phyloP scores from a whole-genome alignment of 148 eudicot genomes.

The Drosera capensis region DNA sequence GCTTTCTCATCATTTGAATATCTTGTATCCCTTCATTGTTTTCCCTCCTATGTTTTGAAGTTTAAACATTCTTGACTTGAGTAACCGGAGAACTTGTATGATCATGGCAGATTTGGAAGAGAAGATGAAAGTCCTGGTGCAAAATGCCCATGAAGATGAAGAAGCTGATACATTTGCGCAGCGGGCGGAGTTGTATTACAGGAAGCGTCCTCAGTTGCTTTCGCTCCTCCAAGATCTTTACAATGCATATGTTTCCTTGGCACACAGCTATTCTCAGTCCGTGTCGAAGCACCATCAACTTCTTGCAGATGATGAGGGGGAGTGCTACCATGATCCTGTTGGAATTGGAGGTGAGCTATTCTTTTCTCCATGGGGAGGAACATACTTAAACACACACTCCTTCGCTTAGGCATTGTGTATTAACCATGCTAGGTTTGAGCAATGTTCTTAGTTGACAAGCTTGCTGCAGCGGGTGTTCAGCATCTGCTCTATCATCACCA shows the following conservation, averaged over 20 bases:
- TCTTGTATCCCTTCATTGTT: no score
- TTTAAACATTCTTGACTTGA: no score
- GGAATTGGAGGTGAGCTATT: background rate
- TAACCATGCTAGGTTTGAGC: no score
- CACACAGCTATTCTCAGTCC: conserved; percentile 38
- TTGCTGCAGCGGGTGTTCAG: background rate
- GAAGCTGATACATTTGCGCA: conserved; percentile 30
- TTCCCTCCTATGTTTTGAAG: no score
- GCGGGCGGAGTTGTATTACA: conserved; percentile 55
- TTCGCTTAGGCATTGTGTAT: no score
- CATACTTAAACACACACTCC: no score
- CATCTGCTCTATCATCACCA: background rate
- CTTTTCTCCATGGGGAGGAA: background rate
- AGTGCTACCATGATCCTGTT: background rate
- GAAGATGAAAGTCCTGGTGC: conserved; percentile 26
- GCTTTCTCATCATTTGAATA: no score
- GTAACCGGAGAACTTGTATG: no score
- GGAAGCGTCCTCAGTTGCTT: conserved; percentile 44
- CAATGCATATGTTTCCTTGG: conserved; percentile 40
- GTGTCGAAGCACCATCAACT: conserved; percentile 16
- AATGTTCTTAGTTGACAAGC: no score
- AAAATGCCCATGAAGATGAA: conserved; percentile 13
- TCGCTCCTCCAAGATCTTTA: conserved; percentile 46
- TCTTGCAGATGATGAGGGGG: conserved; percentile 4
- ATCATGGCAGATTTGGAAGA: conserved; percentile 48